Conservation (phyloP, 371 early-diverging fungal species). For the Vairimorpha apis region DNA sequence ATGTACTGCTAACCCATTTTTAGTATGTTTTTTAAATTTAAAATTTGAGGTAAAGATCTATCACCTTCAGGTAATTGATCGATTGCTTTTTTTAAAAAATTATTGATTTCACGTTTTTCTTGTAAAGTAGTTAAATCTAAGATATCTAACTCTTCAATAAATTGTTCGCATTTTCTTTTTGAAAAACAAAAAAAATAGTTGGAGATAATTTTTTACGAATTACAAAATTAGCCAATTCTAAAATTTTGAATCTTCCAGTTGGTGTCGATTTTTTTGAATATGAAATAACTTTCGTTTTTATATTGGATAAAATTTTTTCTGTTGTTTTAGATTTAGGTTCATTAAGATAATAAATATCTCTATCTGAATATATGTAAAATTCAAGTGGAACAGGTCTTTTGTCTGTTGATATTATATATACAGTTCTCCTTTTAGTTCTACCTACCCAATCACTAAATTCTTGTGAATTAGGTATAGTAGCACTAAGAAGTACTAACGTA, state of each 20-base stretch:
- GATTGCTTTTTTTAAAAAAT: constrained; percentile 51
- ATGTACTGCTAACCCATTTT: constrained; percentile 89
- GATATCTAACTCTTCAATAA: constrained; percentile 36
- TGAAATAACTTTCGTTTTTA: constrained; percentile 17
- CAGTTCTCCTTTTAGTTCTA: constrained; percentile 85
- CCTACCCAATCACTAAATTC: constrained; percentile 99
- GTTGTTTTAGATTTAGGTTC: constrained; percentile 32
- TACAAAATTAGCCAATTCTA: constrained; percentile 53
- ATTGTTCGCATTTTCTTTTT: constrained; percentile 53
- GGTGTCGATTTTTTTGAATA: constrained; percentile 48
- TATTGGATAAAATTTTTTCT: constrained; percentile 16
- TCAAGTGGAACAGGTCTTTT: constrained; percentile 93
- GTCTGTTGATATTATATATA: constrained; percentile 88
- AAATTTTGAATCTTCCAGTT: constrained; percentile 37
- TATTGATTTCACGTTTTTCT: constrained; percentile 51
- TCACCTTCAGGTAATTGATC: constrained; percentile 48
- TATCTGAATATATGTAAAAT: constrained; percentile 70
- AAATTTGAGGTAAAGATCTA: constrained; percentile 75
- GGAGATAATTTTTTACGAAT: constrained; percentile 47
- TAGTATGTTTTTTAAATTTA: constrained; percentile 72
- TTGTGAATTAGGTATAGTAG: constrained; percentile 93
- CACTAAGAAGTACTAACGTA: constrained; percentile 79
- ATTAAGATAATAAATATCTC: constrained; percentile 38
- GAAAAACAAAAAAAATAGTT: constrained; percentile 61
- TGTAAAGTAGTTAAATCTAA: constrained; percentile 53